Evolutionary conservation across 2,329 filamentous ascomycete species (phyloP), one percentile per base, ranked within the genome.

Genomic region (Fusarium temperatum): DNA sequence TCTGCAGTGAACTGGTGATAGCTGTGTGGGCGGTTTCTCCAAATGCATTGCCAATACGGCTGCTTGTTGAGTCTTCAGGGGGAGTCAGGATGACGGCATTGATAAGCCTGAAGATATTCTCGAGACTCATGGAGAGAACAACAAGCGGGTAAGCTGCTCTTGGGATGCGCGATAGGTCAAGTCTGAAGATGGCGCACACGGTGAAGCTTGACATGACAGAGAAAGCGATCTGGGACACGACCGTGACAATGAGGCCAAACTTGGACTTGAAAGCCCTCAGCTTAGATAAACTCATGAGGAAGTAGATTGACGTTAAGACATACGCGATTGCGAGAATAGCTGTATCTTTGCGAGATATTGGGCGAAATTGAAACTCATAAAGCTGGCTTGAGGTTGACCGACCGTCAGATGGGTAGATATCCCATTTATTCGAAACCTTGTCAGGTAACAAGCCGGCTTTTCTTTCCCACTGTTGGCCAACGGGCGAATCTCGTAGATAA

Each of bases 161-260:
- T 6, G 93, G 93, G 56, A 96, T 92, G 73, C 89, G 90, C 15
- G 92, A 93, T 22, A 96, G 84, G 77, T 95, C 92, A 77, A 95
- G 89, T 70, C 92, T 91, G 72, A 94, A 87, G 51, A 94, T 87
- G 39, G 92, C 92, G 78, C 93, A 95, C 42, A 96, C 86, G 1
- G 93, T 94, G 78, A 96, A 94, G 81, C 93, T 95, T 8, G 93
- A 93, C 82, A 94, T 87, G 76, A 95, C 91, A 22, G 93, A 93
- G 39, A 93, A 88, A 7, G 88, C 84, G 73, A 93, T 91, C 82
- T 96, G 93, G 1, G 87, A 88, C 67, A 92, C 84, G 50, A 94
- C 90, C 1, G 93, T 92, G 35, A 93, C 82, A 54, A 94, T 90
- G 58, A 96, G 84, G 38, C 93, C 93, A 47, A 93, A 83, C 77